phyloP scores from a whole-genome alignment of 2,329 filamentous ascomycete species.

The Chaetomium globosum region DNA sequence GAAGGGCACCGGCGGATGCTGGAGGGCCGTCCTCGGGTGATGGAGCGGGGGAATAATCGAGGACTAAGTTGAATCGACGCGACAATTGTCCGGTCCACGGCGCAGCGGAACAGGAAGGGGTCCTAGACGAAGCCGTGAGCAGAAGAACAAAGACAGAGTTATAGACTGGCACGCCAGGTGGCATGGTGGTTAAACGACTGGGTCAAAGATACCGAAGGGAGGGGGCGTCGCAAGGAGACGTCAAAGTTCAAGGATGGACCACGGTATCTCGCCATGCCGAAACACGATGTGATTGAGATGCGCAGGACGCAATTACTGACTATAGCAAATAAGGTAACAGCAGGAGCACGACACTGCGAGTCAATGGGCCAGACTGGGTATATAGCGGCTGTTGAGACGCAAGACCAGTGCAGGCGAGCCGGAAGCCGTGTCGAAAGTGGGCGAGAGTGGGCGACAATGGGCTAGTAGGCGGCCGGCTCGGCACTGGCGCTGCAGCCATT shows the following conservation, averaged over 20 bases:
- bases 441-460: not conserved
- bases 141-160: conserved; percentile 38
- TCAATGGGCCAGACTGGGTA: conserved; percentile 46
- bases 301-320: conserved; percentile 44
- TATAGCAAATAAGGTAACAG: conserved; percentile 42
- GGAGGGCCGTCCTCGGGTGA: conserved; percentile 63
- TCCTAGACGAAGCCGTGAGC: conserved; percentile 38
- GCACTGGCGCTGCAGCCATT: conserved; percentile 37
- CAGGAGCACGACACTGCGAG: conserved; percentile 30
- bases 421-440: conserved; percentile 43
- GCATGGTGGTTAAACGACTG: conserved; percentile 47
- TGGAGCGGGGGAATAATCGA: conserved; percentile 60
- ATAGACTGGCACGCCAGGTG: conserved; percentile 38
- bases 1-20: conserved; percentile 59
- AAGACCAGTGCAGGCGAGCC: conserved; percentile 38
- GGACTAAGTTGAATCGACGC: conserved; percentile 45
- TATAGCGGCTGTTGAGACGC: conserved; percentile 60
- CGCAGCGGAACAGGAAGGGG: conserved; percentile 39
- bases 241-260: conserved; percentile 38
- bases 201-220: conserved; percentile 28
- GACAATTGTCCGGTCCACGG: conserved; percentile 31
- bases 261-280: conserved; percentile 51
- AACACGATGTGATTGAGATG: conserved; percentile 55
- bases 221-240: conserved; percentile 17
- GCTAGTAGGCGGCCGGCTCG: conserved; percentile 22